These are phyloP conservation scores for Eucalyptus tenuipes DNA, from an alignment of 345 rosid species.

Conservation along the genomic window DNA sequence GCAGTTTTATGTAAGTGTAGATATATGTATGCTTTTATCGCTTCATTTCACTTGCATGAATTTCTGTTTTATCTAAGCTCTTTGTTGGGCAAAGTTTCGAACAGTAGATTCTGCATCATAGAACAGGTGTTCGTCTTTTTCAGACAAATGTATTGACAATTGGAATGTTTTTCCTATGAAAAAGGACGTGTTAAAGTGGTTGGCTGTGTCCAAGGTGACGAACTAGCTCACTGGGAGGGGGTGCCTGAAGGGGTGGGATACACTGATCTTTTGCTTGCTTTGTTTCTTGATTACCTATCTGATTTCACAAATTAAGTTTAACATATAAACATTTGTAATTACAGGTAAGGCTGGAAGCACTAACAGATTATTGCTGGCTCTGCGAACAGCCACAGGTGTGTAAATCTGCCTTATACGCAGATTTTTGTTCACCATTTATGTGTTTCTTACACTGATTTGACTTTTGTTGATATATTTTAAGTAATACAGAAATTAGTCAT, in stretches of 20 bases:
- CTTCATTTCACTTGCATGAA: neutral
- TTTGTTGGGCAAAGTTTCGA: neutral
- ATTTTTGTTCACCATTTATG: neutral
- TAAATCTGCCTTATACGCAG: neutral
- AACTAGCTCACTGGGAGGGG: too few species aligned
- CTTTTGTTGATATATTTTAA: neutral
- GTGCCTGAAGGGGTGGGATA: slow-evolving; percentile 26
- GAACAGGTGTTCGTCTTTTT: neutral
- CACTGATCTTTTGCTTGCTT: neutral
- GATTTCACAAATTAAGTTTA: neutral
- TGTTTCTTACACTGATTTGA: neutral
- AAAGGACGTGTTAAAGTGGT: too few species aligned
- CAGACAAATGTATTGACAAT: too few species aligned
- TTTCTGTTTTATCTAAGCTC: neutral
- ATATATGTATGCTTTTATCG: neutral
- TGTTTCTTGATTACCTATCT: neutral
- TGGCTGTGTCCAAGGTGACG: too few species aligned
- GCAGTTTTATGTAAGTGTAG: neutral
- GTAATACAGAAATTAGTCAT: slow-evolving; percentile 43
- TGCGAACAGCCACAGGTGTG: slow-evolving; percentile 78
- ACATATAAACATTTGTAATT: neutral
- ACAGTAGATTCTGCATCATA: neutral
- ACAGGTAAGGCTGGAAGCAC: slow-evolving; percentile 86
- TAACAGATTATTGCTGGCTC: slow-evolving; percentile 79
- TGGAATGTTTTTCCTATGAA: too few species aligned